These are phyloP conservation scores for Claviceps humidiphila DNA, from an alignment of 2,329 filamentous ascomycete genomes.

Conservation along the genomic window DNA sequence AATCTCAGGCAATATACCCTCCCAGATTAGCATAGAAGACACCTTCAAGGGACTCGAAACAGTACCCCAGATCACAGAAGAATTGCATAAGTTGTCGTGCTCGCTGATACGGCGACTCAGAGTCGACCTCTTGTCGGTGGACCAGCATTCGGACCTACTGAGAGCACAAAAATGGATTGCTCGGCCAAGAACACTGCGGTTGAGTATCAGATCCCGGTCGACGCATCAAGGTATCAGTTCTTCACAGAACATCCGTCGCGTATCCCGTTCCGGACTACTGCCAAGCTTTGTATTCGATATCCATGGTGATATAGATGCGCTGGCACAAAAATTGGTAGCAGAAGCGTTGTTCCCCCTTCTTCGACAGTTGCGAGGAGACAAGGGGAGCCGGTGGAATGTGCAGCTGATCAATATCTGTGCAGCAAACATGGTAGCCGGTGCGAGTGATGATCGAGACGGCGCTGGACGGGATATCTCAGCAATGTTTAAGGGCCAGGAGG, in stretches of 20 bases:
- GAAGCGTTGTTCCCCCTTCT: constrained; percentile 62
- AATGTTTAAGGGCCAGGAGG: constrained; percentile 71
- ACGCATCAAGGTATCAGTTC: constrained; percentile 25
- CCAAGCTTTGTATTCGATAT: constrained; percentile 62
- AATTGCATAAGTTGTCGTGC: constrained; percentile 53
- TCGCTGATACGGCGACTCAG: constrained; percentile 70
- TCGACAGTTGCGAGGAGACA: constrained; percentile 56
- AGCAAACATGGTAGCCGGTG: constrained; percentile 62
- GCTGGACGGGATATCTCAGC: constrained; percentile 63
- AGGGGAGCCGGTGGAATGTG: constrained; percentile 57
- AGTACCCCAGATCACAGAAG: constrained; percentile 47
- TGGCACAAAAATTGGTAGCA: constrained; percentile 56
- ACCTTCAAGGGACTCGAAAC: constrained; percentile 65
- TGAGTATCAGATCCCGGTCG: constrained; percentile 56
- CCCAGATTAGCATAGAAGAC: constrained; percentile 90
- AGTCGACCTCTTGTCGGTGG: constrained; percentile 52
- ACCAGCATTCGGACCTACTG: constrained; percentile 21
- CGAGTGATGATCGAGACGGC: constrained; percentile 34
- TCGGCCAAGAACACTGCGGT: constrained; percentile 65
- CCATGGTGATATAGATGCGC: constrained; percentile 39
- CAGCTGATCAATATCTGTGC: constrained; percentile 78
- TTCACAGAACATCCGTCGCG: constrained; percentile 49
- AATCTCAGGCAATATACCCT: constrained; percentile 56
- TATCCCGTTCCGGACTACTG: constrained; percentile 61
- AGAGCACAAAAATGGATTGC: constrained; percentile 52